These are phyloP conservation scores for Sisymbrium altissimum DNA, from an alignment of 345 rosid genomes.

Conservation along the genomic window DNA sequence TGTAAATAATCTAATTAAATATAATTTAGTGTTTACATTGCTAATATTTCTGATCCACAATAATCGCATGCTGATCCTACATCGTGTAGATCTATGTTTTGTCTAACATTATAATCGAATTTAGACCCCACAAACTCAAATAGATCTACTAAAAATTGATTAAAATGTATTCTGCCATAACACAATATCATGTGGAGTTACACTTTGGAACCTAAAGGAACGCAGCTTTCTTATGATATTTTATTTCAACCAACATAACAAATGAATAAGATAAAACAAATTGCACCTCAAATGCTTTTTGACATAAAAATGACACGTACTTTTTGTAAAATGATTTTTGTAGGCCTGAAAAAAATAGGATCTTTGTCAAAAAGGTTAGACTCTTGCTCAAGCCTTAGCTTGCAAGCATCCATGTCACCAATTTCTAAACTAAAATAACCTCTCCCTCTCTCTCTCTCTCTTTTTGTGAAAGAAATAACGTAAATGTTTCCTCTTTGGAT, in stretches of 20 bases:
- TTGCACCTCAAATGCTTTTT: not conserved
- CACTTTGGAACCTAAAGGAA: slow-evolving; percentile 24
- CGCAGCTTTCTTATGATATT: slow-evolving; percentile 11
- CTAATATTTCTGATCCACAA: not conserved
- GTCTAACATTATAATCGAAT: not conserved
- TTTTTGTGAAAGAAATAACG: not conserved
- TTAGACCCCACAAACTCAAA: not conserved
- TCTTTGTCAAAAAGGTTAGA: slow-evolving; percentile 27
- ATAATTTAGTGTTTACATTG: not conserved
- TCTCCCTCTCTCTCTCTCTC: not conserved
- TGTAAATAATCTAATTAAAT: not conserved
- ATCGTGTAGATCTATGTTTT: not conserved
- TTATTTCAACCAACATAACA: slow-evolving; percentile 8
- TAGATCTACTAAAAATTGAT: not conserved
- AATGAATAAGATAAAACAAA: slow-evolving; percentile 7
- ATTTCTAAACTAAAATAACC: not conserved
- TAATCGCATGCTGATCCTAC: not conserved
- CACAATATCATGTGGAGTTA: slow-evolving; percentile 19
- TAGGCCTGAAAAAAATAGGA: not conserved
- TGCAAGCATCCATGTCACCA: slow-evolving; percentile 27
- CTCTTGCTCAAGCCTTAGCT: slow-evolving; percentile 27
- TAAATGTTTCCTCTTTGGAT: not conserved
- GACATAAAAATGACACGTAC: not conserved
- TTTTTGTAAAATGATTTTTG: not conserved
- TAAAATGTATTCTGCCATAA: not conserved